Evolutionary conservation across 805 yeast species (phyloP), one percentile per base, ranked within the genome.

Genomic region (Candida broadrunensis): DNA sequence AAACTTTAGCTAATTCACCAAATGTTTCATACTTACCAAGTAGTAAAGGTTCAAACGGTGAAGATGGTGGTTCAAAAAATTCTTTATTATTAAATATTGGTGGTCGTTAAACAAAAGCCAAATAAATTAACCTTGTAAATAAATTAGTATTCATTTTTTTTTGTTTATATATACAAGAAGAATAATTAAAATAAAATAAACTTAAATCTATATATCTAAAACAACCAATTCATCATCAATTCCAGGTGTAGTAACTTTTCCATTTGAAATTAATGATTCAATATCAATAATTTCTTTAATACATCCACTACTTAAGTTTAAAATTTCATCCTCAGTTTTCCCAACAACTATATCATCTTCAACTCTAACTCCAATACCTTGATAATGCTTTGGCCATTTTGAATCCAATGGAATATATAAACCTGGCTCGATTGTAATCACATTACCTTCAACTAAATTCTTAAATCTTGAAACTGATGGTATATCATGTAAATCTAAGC

Each of bases 391-490:
- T 17, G 99, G 98, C 74, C 83, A 91, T 43, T 68, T 70, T 40
- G 76, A 80, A 50, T 72, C 72, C 49, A 77, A 72, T 1, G 99
- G 98, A 33, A 95, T 77, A 58, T 93, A 93, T 21, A 93, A 74
- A 20, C 99, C 99, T 0, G 99, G 99, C 60, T 95, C 99, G 18
- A 95, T 80, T 2, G 99, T 93, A 36, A 93, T 72, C 3, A 91
- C 97, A 57, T 88, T 95, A 17, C 90, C 90, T 16, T 70, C 67
- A 35, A 63, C 63, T 35, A 93, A 58, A 24, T 66, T 65, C 17
- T 73, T 70, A 41, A 67, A 68, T 47, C 88, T 72, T 3, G 91
- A 75, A 30, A 72, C 73, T 2, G 72, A 61, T 4, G 95, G 95
- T 27, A 80, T 72, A 56, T 88, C 96, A 62, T 88, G 96, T 19